A percentile compares a stretch with the other conserved stretches of the same genome.
Evolutionary conservation across 139 green algal species (phyloP).

Genomic region (Micractinium conductrix): DNA sequence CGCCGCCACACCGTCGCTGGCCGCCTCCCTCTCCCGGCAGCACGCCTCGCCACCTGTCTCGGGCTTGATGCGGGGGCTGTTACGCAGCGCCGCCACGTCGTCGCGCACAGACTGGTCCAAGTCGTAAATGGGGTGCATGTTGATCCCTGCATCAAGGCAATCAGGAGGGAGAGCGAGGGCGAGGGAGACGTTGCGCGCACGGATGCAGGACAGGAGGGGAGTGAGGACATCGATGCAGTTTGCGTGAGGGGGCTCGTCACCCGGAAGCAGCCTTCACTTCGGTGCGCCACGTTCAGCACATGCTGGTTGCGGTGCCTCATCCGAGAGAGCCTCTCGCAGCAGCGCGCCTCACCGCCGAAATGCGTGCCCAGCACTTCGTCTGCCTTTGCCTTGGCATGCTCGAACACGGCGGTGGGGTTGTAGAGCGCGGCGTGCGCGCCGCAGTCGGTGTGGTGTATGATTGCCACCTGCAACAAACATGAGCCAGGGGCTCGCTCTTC

Average conservation of each 20-base stretch:
- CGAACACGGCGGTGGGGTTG: constrained; percentile 8
- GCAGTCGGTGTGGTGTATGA: constrained; percentile 7
- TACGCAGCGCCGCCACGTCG: too few species aligned
- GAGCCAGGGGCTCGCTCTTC: too few species aligned
- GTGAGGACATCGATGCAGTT: not conserved
- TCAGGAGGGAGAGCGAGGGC: not conserved
- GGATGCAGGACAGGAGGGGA: not conserved
- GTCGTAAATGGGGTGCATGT: constrained; percentile 32
- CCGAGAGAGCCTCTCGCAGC: not conserved
- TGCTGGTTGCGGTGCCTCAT: not conserved
- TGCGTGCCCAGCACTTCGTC: constrained; percentile 17
- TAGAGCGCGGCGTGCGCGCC: constrained; percentile 38
- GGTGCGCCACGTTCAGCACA: not conserved
- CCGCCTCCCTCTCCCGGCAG: too few species aligned
- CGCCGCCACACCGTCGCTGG: not conserved
- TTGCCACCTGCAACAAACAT: too few species aligned
- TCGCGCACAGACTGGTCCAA: too few species aligned
- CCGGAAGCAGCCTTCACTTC: not conserved
- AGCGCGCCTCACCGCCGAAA: not conserved
- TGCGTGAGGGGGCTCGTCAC: too few species aligned
- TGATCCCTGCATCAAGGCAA: constrained; percentile 20
- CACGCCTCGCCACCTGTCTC: not conserved
- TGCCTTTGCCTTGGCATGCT: constrained; percentile 25
- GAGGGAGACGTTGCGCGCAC: not conserved
- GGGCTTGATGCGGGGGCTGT: not conserved